Conservation (phyloP, 257 asterid species). For the Solanum etuberosum region DNA sequence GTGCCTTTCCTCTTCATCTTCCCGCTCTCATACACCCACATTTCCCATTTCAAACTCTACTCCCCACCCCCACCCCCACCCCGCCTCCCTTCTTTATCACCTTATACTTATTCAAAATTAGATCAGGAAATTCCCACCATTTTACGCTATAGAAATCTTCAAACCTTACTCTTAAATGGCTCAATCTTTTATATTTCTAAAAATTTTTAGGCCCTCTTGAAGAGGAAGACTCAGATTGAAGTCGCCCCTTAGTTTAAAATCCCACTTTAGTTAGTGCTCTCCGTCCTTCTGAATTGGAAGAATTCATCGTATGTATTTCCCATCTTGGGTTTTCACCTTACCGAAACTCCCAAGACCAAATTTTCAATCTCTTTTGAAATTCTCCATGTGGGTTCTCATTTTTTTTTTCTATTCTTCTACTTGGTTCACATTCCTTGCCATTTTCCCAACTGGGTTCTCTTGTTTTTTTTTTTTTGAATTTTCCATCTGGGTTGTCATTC, state of each 20-base stretch:
- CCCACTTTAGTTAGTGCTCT: slow-evolving; percentile 25
- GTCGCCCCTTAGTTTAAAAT: slow-evolving; percentile 39
- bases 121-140: neutral
- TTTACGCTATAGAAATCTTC: neutral
- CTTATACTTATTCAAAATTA: too few species aligned
- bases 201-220: neutral
- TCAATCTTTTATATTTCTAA: slow-evolving; percentile 59
- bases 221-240: slow-evolving; percentile 33
- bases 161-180: slow-evolving; percentile 28
- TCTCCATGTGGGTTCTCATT: neutral
- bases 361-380: neutral
- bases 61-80: too few species aligned
- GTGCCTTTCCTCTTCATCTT: neutral
- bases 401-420: neutral
- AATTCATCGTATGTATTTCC: slow-evolving; percentile 12
- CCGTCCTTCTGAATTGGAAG: slow-evolving; percentile 61
- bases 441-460: too few species aligned
- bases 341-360: too few species aligned
- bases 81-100: too few species aligned
- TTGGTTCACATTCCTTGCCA: too few species aligned
- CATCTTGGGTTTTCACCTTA: neutral
- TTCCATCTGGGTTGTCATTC: neutral
- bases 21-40: neutral
- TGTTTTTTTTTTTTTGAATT: too few species aligned
- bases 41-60: too few species aligned